Evolutionary conservation across 768 basidiomycete species (phyloP).

Genomic region (Arthromyces matolae): DNA sequence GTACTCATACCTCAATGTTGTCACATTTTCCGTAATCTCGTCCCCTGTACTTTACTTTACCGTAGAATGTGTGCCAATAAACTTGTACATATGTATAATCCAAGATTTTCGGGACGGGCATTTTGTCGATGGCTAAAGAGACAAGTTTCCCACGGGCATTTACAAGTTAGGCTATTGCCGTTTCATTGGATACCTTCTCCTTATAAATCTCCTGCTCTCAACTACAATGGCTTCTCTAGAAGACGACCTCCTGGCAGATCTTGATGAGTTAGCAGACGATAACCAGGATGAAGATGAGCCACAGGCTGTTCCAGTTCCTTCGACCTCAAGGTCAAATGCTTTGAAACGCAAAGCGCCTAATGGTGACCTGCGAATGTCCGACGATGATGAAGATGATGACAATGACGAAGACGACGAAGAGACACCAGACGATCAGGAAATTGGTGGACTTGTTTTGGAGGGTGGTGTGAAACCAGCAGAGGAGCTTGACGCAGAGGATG

Average conservation of each 20-base stretch:
- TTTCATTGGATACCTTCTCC: too few species aligned
- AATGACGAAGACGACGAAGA: conserved; percentile 43
- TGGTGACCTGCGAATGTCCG: conserved; percentile 56
- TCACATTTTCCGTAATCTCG: too few species aligned
- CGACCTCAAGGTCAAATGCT: conserved; percentile 27
- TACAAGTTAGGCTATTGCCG: too few species aligned
- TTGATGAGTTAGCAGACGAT: conserved; percentile 79
- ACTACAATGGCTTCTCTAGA: conserved; percentile 72
- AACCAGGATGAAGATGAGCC: conserved; percentile 40
- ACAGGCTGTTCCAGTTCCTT: conserved; percentile 13
- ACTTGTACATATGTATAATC: too few species aligned
- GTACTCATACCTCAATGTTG: too few species aligned
- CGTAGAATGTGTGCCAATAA: too few species aligned
- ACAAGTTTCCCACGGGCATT: too few species aligned
- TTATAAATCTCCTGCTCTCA: neutral
- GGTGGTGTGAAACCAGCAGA: conserved; percentile 94
- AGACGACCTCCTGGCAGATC: conserved; percentile 89
- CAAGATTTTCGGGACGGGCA: too few species aligned
- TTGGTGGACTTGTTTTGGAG: conserved; percentile 66
- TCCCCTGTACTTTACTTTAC: too few species aligned
- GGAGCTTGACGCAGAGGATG: conserved; percentile 90
- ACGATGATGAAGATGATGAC: conserved; percentile 49
- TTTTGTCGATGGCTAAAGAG: too few species aligned
- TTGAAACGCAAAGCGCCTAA: conserved; percentile 63
- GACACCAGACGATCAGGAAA: conserved; percentile 39